A percentile compares a stretch with the other conserved stretches of the same genome.
Evolutionary conservation across 129 eudicot species (phyloP).

Genomic region (Escallonia herrerae): DNA sequence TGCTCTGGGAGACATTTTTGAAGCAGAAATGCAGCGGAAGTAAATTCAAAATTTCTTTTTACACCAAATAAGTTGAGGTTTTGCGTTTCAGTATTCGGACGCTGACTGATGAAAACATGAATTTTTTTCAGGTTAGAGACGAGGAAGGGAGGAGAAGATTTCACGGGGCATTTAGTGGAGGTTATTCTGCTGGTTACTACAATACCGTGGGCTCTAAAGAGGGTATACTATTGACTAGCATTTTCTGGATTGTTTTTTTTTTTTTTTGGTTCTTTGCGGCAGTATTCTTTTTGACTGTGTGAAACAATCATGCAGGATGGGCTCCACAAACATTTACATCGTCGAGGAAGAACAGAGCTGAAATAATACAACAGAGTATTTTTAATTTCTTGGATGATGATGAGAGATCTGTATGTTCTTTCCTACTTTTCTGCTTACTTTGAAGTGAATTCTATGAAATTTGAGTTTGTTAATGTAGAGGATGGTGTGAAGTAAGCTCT

Average conservation of each 20-base stretch:
- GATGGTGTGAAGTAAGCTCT: too few species aligned
- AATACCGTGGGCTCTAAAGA: slow-evolving; percentile 97
- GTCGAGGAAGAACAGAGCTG: slow-evolving; percentile 91
- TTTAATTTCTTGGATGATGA: slow-evolving; percentile 84
- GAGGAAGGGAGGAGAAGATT: slow-evolving; percentile 98
- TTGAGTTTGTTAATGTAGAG: too few species aligned
- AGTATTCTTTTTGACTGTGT: slow-evolving; percentile 10
- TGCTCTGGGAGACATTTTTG: too few species aligned
- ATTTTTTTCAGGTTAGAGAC: slow-evolving; percentile 63
- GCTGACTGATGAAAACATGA: slow-evolving; percentile 9
- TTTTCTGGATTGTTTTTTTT: slow-evolving; percentile 1
- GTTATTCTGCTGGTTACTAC: slow-evolving; percentile 90
- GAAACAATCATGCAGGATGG: slow-evolving; percentile 57
- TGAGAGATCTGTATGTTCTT: slow-evolving; percentile 72
- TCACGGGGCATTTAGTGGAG: slow-evolving; percentile 98
- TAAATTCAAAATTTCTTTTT: background rate
- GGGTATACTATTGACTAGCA: slow-evolving; percentile 31
- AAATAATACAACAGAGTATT: slow-evolving; percentile 64
- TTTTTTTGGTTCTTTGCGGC: too few species aligned
- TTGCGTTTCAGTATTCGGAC: background rate
- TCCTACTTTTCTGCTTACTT: slow-evolving; percentile 5
- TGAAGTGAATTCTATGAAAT: background rate
- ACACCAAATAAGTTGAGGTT: too few species aligned
- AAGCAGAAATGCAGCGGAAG: too few species aligned
- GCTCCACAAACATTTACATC: slow-evolving; percentile 92